Percentiles rank a stretch among this genome's conserved stretches.
Evolutionary conservation across 495 filamentous ascomycete species (phyloP).

Genomic region (Astrothelium subdiscretum): DNA sequence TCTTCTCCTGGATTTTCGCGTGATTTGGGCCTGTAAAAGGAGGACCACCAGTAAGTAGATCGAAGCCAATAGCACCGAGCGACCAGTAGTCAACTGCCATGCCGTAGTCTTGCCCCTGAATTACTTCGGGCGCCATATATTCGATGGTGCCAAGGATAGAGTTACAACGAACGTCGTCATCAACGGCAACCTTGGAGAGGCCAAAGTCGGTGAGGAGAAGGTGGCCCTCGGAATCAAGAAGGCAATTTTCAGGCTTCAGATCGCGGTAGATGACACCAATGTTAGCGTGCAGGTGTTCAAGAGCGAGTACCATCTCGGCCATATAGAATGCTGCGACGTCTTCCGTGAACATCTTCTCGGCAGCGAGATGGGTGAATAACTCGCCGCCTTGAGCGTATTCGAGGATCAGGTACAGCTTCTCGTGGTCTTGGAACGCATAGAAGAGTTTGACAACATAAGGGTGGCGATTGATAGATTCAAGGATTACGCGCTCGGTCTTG

Average conservation of each 20-base stretch:
- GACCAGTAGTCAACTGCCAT: constrained; percentile 98
- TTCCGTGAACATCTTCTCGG: constrained; percentile 86
- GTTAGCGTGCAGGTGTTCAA: constrained; percentile 82
- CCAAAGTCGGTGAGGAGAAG: constrained; percentile 94
- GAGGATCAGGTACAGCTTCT: constrained; percentile 94
- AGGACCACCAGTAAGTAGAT: constrained; percentile 79
- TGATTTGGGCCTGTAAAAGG: constrained; percentile 87
- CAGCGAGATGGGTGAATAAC: constrained; percentile 77
- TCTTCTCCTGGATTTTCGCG: constrained; percentile 84
- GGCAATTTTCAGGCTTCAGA: constrained; percentile 94
- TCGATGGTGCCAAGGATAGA: constrained; percentile 88
- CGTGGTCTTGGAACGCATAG: constrained; percentile 96
- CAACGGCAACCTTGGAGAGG: constrained; percentile 85
- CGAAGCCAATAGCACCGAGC: constrained; percentile 79
- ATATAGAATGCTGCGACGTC: constrained; percentile 89
- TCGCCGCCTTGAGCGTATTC: constrained; percentile 98
- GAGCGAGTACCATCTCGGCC: constrained; percentile 89
- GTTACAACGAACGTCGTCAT: constrained; percentile 60
- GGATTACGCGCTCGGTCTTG: constrained; percentile 85
- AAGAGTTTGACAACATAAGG: constrained; percentile 95
- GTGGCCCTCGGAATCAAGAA: constrained; percentile 82
- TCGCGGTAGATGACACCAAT: constrained; percentile 94
- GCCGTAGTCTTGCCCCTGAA: constrained; percentile 74
- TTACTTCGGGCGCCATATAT: constrained; percentile 97
- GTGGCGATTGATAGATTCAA: constrained; percentile 90